Evolutionary conservation across 805 yeast genomes (phyloP).

Genomic region (Starmerella tilneyi): DNA sequence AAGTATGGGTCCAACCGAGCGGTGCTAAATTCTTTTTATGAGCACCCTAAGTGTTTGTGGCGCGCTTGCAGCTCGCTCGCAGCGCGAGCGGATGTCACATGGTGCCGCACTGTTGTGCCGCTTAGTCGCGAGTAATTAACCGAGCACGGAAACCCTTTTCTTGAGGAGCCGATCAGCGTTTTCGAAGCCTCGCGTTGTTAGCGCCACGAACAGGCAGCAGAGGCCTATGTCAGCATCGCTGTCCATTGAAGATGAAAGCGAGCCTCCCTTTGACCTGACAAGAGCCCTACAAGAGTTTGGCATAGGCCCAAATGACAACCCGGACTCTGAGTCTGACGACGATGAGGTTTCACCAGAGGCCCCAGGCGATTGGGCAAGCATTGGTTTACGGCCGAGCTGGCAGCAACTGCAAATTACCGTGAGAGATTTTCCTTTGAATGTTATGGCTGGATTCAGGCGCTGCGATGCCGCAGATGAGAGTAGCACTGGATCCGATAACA

Average conservation of each 20-base stretch:
- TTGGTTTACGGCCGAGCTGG: constrained; percentile 21
- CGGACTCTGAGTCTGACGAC: neutral
- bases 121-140: too few species aligned
- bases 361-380: constrained; percentile 18
- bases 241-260: neutral
- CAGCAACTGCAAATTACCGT: constrained; percentile 18
- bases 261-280: constrained; percentile 12
- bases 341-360: neutral
- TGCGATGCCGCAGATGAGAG: neutral
- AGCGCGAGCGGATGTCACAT: too few species aligned
- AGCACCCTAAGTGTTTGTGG: too few species aligned
- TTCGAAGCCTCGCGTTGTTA: neutral
- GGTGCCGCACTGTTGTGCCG: too few species aligned
- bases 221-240: neutral
- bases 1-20: too few species aligned
- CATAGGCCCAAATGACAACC: constrained; percentile 11
- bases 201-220: neutral
- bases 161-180: neutral
- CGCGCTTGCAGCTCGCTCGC: too few species aligned
- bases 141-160: too few species aligned
- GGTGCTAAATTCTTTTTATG: too few species aligned
- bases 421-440: constrained; percentile 16
- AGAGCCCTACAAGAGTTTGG: constrained; percentile 15
- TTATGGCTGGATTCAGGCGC: constrained; percentile 18
- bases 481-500: neutral